phyloP scores from a whole-genome alignment of 2,329 filamentous ascomycete genomes.

The Epichloe bromicola region DNA sequence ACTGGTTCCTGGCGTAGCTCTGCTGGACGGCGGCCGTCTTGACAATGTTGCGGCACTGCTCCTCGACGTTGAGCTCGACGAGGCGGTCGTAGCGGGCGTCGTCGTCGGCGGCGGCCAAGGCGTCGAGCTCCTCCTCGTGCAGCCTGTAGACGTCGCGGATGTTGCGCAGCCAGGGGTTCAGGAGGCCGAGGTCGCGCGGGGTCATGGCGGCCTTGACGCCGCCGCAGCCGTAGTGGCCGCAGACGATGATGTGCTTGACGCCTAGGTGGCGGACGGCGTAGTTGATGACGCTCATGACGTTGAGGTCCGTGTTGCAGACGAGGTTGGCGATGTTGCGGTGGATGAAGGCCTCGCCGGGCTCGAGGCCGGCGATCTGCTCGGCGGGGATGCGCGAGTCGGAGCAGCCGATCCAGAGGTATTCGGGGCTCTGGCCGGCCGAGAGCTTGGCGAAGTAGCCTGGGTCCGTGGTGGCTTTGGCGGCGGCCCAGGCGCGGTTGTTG shows the following conservation, averaged over 20 bases:
- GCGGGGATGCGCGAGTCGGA: slow-evolving; percentile 86
- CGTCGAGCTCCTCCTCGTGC: slow-evolving; percentile 56
- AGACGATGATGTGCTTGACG: slow-evolving; percentile 70
- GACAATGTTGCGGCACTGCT: slow-evolving; percentile 66
- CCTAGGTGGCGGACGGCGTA: slow-evolving; percentile 73
- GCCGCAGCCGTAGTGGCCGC: slow-evolving; percentile 67
- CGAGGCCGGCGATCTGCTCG: slow-evolving; percentile 68
- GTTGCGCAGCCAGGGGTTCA: slow-evolving; percentile 64
- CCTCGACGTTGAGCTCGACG: slow-evolving; percentile 71
- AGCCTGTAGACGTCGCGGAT: slow-evolving; percentile 63
- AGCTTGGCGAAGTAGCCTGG: slow-evolving; percentile 54
- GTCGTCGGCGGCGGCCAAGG: slow-evolving; percentile 40
- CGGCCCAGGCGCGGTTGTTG: slow-evolving; percentile 55
- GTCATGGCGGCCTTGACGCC: slow-evolving; percentile 66
- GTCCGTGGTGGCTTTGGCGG: slow-evolving; percentile 41
- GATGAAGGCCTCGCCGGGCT: slow-evolving; percentile 85
- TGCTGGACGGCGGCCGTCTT: slow-evolving; percentile 72
- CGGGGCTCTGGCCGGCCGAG: slow-evolving; percentile 50
- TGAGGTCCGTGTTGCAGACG: slow-evolving; percentile 67
- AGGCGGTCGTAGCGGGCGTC: slow-evolving; percentile 53
- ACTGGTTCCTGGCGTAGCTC: slow-evolving; percentile 48
- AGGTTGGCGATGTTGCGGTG: slow-evolving; percentile 94
- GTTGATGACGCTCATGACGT: slow-evolving; percentile 69
- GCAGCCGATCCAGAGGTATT: slow-evolving; percentile 83
- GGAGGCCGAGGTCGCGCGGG: slow-evolving; percentile 53